These are phyloP conservation scores for Coemansia sp. DNA, from an alignment of 192 early-diverging fungal genomes.

Conservation along the genomic window DNA sequence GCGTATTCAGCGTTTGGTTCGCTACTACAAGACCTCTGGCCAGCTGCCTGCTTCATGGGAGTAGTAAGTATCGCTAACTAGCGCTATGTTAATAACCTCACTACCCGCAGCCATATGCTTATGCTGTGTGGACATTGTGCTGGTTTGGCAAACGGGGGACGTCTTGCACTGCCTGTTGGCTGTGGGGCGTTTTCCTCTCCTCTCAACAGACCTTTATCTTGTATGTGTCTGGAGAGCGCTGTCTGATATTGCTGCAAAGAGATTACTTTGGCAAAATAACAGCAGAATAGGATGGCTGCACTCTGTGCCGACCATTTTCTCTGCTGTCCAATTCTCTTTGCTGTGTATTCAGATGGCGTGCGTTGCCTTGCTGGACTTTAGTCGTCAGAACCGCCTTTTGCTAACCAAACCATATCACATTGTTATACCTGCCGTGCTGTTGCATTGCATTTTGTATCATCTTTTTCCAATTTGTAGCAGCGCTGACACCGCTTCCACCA, in stretches of 20 bases:
- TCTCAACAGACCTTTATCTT: neutral
- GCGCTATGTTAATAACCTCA: neutral
- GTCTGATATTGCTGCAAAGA: neutral
- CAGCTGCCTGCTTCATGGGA: slow-evolving; percentile 97
- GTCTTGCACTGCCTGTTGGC: slow-evolving; percentile 12
- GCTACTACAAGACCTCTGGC: slow-evolving; percentile 98
- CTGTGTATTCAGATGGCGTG: slow-evolving; percentile 5
- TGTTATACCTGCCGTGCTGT: neutral
- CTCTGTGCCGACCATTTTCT: neutral
- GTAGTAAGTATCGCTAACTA: slow-evolving; percentile 75
- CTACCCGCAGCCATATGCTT: slow-evolving; percentile 18
- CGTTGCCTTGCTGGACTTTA: slow-evolving; percentile 48
- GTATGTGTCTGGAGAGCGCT: slow-evolving; percentile 27
- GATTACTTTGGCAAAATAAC: neutral
- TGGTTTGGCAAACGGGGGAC: slow-evolving; percentile 29
- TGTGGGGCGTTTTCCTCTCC: slow-evolving; percentile 10
- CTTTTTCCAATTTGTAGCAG: slow-evolving; percentile 58
- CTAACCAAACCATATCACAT: slow-evolving; percentile 9
- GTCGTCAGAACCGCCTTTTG: slow-evolving; percentile 28
- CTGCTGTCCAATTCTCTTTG: neutral
- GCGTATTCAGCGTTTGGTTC: slow-evolving; percentile 95
- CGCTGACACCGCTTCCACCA: slow-evolving; percentile 76
- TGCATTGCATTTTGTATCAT: slow-evolving; percentile 11
- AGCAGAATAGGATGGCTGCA: neutral
- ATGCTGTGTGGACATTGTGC: slow-evolving; percentile 31